Evolutionary conservation across 139 green algal species (phyloP), one percentile per base, ranked within the genome.

Genomic region (Pedinophyceae sp.): DNA sequence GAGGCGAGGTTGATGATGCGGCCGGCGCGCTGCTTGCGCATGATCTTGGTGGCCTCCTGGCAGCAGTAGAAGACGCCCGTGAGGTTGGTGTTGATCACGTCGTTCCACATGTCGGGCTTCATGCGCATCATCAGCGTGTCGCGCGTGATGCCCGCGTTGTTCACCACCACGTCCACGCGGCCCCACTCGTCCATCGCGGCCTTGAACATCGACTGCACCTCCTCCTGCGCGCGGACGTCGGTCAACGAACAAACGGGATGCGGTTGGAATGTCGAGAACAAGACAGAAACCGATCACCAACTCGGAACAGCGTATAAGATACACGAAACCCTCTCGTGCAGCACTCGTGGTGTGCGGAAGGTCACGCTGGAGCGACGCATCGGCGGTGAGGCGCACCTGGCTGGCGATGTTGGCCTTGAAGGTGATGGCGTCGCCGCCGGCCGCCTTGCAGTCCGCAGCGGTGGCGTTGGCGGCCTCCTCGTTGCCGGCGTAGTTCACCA

Each of bases 51-150:
- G n/a, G 1, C 26, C 47, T 82, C 79, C 77, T 95, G 87, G 7
- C 73, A 80, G 46, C 72, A 74, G 56, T 82, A 88, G 72, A 98
- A 98, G 15, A 97, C 89, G 47, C 77, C 81, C 1, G 76, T 78
- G 20, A 99, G 84, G 80, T 99, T 99, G 64, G 82, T 85, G 67
- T 94, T 74, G 50, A 99, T 94, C 25, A 99, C 92, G 4, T 88
- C 84, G 26, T 99, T 70, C 92, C 77, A 86, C 52, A 78, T 64
- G 25, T 88, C 76, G 0, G 77, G 78, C 84, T 97, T 99, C 92
- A 99, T 99, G 67, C 92, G 83, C 86, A 95, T 93, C 72, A 99
- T 88, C 25, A 99, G 69, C 1, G 71, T 84, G 71, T 97, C 89
- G 4, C 73, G 58, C 0, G 89, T 97, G 76, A 97, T 97, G 29